phyloP scores from a whole-genome alignment of 2,329 filamentous ascomycete genomes.

The Blumeria graminis region DNA sequence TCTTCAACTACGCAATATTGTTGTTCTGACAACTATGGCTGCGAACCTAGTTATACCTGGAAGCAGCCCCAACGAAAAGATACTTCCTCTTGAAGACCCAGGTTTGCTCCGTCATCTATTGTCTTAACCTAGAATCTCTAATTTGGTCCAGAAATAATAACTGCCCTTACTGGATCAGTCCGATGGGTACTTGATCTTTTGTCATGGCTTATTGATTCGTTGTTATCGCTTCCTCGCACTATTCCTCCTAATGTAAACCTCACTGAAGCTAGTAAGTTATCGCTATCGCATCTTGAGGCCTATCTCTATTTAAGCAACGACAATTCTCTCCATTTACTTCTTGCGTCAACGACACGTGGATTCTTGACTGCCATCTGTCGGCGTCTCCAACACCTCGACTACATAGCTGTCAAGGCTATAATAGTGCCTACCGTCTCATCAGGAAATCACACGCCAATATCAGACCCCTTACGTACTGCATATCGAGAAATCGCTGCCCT shows the following conservation, averaged over 20 bases:
- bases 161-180: conserved; percentile 47
- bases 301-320: conserved; percentile 31
- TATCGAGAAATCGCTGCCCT: conserved; percentile 14
- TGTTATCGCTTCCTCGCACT: conserved; percentile 31
- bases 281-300: conserved; percentile 22
- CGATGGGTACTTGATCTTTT: conserved; percentile 57
- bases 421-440: conserved; percentile 1
- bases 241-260: conserved; percentile 20
- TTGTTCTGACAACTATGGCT: conserved; percentile 41
- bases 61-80: conserved; percentile 28
- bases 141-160: conserved; percentile 36
- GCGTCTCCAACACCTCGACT: conserved; percentile 33
- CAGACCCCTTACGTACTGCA: conserved; percentile 10
- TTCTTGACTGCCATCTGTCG: conserved; percentile 47
- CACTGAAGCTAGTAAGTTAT: conserved; percentile 21
- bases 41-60: conserved; percentile 19
- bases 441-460: conserved; percentile 4
- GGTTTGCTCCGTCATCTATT: conserved; percentile 18
- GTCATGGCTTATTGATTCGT: conserved; percentile 33
- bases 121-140: not conserved
- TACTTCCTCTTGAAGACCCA: conserved; percentile 37
- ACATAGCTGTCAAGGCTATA: conserved; percentile 14
- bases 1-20: conserved; percentile 49
- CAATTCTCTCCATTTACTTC: conserved; percentile 35
- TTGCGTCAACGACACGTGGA: conserved; percentile 50